Evolutionary conservation across 129 eudicot species (phyloP).

Genomic region (Centella asiatica): DNA sequence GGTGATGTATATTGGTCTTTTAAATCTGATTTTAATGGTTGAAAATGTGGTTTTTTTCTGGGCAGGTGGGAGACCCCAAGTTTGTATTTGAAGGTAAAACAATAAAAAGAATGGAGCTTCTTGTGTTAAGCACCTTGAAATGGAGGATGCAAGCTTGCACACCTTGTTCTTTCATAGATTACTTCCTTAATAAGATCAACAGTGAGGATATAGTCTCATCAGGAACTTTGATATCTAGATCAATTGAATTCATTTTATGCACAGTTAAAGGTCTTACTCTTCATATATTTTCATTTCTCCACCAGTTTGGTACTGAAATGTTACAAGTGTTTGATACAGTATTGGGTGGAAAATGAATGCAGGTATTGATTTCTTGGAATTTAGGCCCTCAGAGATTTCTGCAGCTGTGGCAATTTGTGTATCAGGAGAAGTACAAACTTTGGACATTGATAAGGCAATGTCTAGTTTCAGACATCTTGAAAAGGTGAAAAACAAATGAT

Average conservation of each 20-base stretch:
- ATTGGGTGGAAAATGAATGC: slow-evolving; percentile 39
- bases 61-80: slow-evolving; percentile 51
- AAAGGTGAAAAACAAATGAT: slow-evolving; percentile 32
- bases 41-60: not conserved
- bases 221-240: slow-evolving; percentile 20
- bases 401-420: slow-evolving; percentile 59
- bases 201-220: slow-evolving; percentile 14
- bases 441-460: slow-evolving; percentile 36
- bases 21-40: not conserved
- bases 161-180: slow-evolving; percentile 45
- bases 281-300: not conserved
- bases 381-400: slow-evolving; percentile 54
- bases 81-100: slow-evolving; percentile 43
- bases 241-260: slow-evolving; percentile 39
- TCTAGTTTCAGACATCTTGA: slow-evolving; percentile 26
- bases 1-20: not conserved
- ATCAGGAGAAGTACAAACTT: slow-evolving; percentile 31
- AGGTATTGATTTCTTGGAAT: slow-evolving; percentile 65
- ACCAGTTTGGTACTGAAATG: not conserved
- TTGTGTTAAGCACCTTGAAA: slow-evolving; percentile 36
- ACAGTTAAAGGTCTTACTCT: slow-evolving; percentile 35
- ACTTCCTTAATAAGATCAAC: slow-evolving; percentile 31
- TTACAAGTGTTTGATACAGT: slow-evolving; percentile 16
- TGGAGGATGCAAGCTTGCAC: slow-evolving; percentile 50
- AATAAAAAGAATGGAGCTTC: slow-evolving; percentile 48